Base-by-base conservation (phyloP, 2,329 filamentous ascomycete species). In the Diplodia sapinea region DNA sequence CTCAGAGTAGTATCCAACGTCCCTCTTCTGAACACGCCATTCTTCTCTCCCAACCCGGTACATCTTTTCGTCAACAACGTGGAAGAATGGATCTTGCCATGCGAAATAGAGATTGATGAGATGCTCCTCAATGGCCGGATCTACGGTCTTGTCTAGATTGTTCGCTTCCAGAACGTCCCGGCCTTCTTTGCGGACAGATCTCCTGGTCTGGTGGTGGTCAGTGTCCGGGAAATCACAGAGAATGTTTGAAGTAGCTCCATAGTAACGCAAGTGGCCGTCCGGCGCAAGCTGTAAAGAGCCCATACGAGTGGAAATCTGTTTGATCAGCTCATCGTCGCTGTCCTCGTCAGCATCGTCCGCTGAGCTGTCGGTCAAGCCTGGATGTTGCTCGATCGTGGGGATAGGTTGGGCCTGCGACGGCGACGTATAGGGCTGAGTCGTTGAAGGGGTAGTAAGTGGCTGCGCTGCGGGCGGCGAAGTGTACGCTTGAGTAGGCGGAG, bases 41-140 rank as follows among this genome's bases (percentile, higher is more conserved):
- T 65, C 68, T 66, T 49, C 38, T 47, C 63, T 72, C 67, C 59
- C 69, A 66, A 57, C 65, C 9, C 68, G 71, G 31, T 70, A 76
- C 69, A 75, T 72, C 5, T 79, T 76, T 52, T 79, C 78, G 65
- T 84, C 81, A 2, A 84, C 80, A 1, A 82, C 77, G 55, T 82
- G 80, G 55, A 80, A 79, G 51, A 79, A 79, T 6, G 81, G 77
- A 56, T 84, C 82, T 70, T 84, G 81, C 82, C 82, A 84, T 1
- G 80, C 78, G 66, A 84, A 84, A 66, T 80, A 84, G 0, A 83
- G 75, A 40, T 79, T 76, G 6, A 82, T 74, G 1, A 84, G 75
- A 71, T 83, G 82, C 33, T 79, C 75, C 65, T 82, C 82, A 6
- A 83, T 70, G 4, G 73, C 75, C 23, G 76, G 74, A 38, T 81